Base-by-base conservation (phyloP, 2,329 filamentous ascomycete species). In the Penicillium sp. region DNA sequence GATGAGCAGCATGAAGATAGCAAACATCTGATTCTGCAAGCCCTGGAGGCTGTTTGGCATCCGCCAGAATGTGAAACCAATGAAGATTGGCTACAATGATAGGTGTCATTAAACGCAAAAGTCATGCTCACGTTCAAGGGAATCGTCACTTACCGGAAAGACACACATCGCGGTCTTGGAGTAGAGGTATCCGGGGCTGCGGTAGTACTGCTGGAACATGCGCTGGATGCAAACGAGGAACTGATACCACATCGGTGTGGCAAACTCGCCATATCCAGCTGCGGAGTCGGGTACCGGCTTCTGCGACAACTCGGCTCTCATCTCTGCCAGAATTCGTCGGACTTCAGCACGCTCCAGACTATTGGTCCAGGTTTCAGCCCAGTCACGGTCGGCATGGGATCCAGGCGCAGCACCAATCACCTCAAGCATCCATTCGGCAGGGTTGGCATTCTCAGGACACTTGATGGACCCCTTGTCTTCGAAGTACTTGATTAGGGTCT, bases 121-220 rank as follows among this genome's bases (percentile, higher is more conserved):
- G 7, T 25, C n/a, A 25, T 14, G 10, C 14, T 10, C 42, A 34
- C n/a, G 4, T 8, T 7, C 14, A 14, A 7, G n/a, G 1, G 17
- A 25, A 15, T 28, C 6, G 12, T 78, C 0, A 83, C 84, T 71
- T 88, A 91, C 76, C 89, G 89, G 69, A 89, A 70, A 60, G 12
- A 68, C 79, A 73, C 89, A 91, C 41, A 94, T 87, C 1, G 83
- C 78, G 1, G 83, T 74, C 80, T 95, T 95, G 68, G 89, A 87
- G 79, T 92, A 94, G 74, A 95, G 91, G 79, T 95, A 94, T 3
- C 86, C 84, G 0, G 91, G 91, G 0, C 88, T 91, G 59, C 91
- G 88, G 90, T 90, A 95, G 82, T 92, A 93, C 74, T 94, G 90
- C 73, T 92, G 85, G 79, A 92, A 93, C 37, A 92, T 88, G 69